phyloP scores from a whole-genome alignment of 2,329 filamentous ascomycete species.

The Claviceps maximensis region DNA sequence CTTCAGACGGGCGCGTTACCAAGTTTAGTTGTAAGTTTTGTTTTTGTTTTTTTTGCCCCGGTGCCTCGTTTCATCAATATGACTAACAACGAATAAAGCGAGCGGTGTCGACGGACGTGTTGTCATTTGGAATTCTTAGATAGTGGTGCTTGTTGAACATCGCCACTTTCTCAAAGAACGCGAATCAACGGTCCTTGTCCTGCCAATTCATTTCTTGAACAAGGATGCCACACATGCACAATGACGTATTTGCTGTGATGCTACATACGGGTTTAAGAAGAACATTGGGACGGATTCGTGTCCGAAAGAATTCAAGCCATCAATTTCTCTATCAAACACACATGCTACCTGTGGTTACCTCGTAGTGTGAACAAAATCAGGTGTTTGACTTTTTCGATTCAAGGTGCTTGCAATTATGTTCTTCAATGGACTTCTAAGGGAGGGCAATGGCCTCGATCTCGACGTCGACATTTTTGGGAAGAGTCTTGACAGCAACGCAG shows the following conservation, averaged over 20 bases:
- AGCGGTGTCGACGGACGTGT: slow-evolving; percentile 74
- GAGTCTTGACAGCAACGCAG: slow-evolving; percentile 79
- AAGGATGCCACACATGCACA: neutral
- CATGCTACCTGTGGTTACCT: neutral
- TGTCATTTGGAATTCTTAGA: slow-evolving; percentile 61
- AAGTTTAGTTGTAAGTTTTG: slow-evolving; percentile 76
- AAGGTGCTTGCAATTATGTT: neutral
- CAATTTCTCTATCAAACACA: neutral
- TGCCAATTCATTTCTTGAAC: neutral
- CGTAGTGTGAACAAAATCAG: neutral
- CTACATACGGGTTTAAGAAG: neutral
- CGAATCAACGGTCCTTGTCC: neutral
- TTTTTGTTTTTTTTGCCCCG: no score
- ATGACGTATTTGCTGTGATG: neutral
- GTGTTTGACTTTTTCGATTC: neutral
- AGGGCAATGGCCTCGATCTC: slow-evolving; percentile 85
- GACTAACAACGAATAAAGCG: slow-evolving; percentile 33
- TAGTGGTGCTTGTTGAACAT: neutral
- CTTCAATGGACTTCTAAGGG: slow-evolving; percentile 26
- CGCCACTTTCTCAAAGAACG: neutral
- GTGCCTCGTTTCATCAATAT: slow-evolving; percentile 7
- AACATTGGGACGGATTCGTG: neutral
- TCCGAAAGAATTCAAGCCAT: neutral
- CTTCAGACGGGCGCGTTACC: slow-evolving; percentile 46
- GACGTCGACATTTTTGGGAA: slow-evolving; percentile 74